These are phyloP conservation scores for Lecanosticta acicola DNA, from an alignment of 2,329 filamentous ascomycete genomes.

Conservation along the genomic window DNA sequence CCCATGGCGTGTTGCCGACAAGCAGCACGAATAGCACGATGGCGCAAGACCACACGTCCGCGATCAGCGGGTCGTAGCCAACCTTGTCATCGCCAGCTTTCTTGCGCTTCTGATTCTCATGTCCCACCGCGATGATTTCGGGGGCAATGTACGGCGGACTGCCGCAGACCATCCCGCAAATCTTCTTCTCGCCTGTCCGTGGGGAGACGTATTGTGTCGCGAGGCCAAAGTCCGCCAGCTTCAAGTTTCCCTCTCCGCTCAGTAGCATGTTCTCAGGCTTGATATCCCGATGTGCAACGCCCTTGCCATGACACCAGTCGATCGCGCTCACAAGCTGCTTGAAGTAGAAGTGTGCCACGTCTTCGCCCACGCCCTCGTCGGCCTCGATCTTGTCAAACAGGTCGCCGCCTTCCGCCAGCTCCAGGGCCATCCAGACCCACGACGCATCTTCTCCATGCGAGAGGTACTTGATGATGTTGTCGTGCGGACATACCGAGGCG, in stretches of 20 bases:
- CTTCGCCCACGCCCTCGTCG: constrained; percentile 86
- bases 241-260: constrained; percentile 76
- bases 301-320: constrained; percentile 92
- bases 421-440: constrained; percentile 99
- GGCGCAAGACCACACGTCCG: constrained; percentile 95
- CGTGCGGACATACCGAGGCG: constrained; percentile 72
- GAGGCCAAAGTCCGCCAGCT: constrained; percentile 94
- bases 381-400: constrained; percentile 99
- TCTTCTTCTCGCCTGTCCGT: constrained; percentile 68
- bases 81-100: constrained; percentile 44
- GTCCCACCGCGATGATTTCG: constrained; percentile 63
- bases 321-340: constrained; percentile 84
- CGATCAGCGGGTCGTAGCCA: constrained; percentile 70
- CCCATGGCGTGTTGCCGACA: constrained; percentile 96
- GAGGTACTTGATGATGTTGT: constrained; percentile 91
- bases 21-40: constrained; percentile 95
- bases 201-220: constrained; percentile 83
- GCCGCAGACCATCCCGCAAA: constrained; percentile 84
- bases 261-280: constrained; percentile 90
- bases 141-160: constrained; percentile 97
- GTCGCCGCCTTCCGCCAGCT: constrained; percentile 89
- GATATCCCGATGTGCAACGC: constrained; percentile 74
- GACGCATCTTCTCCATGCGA: constrained; percentile 74
- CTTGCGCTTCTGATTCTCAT: constrained; percentile 42
- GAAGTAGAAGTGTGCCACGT: constrained; percentile 96